Conservation (phyloP, 352 stramenopile species). For the Phytophthora fragariae region DNA sequence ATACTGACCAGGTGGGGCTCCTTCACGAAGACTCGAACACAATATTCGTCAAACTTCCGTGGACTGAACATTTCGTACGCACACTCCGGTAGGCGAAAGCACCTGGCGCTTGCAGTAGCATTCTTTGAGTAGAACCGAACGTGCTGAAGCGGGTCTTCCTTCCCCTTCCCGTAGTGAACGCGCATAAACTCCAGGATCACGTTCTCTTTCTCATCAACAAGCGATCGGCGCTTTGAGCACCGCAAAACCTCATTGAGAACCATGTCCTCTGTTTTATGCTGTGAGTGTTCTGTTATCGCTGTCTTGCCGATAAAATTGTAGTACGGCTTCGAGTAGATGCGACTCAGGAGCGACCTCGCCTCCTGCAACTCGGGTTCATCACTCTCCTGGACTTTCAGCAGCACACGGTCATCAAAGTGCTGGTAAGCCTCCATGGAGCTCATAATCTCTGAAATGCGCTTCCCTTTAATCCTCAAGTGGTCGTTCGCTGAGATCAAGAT, state of each 20-base stretch:
- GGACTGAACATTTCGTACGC: constrained; percentile 78
- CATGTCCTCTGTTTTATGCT: constrained; percentile 54
- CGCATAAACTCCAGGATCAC: constrained; percentile 86
- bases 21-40: constrained; percentile 81
- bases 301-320: constrained; percentile 86
- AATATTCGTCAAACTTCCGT: constrained; percentile 70
- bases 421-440: constrained; percentile 76
- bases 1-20: constrained; percentile 59
- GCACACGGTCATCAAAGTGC: constrained; percentile 83
- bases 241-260: constrained; percentile 69
- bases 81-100: constrained; percentile 60
- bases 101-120: constrained; percentile 48
- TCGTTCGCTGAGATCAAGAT: constrained; percentile 74
- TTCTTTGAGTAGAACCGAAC: constrained; percentile 87
- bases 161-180: constrained; percentile 86
- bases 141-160: constrained; percentile 70
- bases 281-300: constrained; percentile 52
- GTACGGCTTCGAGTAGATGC: constrained; percentile 73
- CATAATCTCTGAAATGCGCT: constrained; percentile 75
- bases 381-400: constrained; percentile 81
- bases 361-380: constrained; percentile 53
- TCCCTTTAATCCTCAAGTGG: constrained; percentile 65
- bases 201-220: constrained; percentile 45
- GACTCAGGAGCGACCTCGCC: constrained; percentile 61
- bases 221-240: background rate